Evolutionary conservation across 345 rosid species (phyloP), one percentile per base, ranked within the genome.

Genomic region (Bruguiera sexangula): DNA sequence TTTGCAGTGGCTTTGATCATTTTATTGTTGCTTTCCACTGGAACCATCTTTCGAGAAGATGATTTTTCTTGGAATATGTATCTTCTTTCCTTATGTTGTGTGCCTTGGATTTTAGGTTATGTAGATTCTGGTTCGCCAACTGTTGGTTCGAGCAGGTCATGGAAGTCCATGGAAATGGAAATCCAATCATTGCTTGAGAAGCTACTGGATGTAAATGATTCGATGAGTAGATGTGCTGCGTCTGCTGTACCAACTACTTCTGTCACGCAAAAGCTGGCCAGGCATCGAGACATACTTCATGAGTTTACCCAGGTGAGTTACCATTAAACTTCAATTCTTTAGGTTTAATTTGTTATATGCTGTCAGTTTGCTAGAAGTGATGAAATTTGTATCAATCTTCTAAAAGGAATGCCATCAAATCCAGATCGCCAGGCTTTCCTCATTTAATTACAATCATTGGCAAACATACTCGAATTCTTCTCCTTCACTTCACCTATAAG

Each of bases 111-210:
- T 63, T 79, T 75, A 85, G 96, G 95, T 73, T 86, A 83, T 85
- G 85, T 84, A 34, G 99, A 96, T 22, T 21, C 80, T 29, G 92
- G 90, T 9, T 89, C 98, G 1, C 98, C 99, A 57, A 84, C 87
- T 22, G 74, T 86, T 67, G 96, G 87, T 53, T 85, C 96, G 27
- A 82, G 88, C 65, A 80, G 96, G 79, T 88, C 99, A 65, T 88
- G 97, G 95, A 92, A 90, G 85, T 96, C 97, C 3, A 88, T 88
- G 96, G 98, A 90, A 80, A 96, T 96, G 86, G 98, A 96, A 73
- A 96, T 92, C 31, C 91, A 92, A 60, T 92, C 96, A 0, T 82
- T 81, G 79, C 94, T 96, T 6, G 97, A 90, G 88, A 96, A 92
- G 80, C 80, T 96, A 67, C 63, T 86, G 66, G 99, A 92, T 67